Evolutionary conservation across 768 basidiomycete species (phyloP), one percentile per base, ranked within the genome.

Genomic region (Crepidotus variabilis): DNA sequence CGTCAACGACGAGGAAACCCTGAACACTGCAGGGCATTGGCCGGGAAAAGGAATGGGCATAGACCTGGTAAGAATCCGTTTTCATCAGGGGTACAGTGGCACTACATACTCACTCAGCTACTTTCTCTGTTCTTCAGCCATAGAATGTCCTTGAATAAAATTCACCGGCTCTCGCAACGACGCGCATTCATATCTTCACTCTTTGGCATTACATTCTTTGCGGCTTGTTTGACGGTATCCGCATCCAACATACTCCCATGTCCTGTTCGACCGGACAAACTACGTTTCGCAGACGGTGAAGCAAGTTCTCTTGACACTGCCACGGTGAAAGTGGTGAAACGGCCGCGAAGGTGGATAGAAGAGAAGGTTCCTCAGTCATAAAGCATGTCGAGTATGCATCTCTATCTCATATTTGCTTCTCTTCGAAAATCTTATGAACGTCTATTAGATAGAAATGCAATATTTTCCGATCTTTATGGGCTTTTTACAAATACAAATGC

Each of bases 201-300:
- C 60, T 94, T 94, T 68, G 85, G 82, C 64, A 71, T 90, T 63
- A 93, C 91, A 2, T 91, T 90, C 70, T 72, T 90, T 68, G 88
- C 87, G 22, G 81, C 89, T 16, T 78, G 93, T 57, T 60, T 90
- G 59, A 92, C 91, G 52, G 91, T 94, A 16, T 87, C 87, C 11
- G 88, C 88, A 21, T 91, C 90, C 20, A 83, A 81, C 66, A 75
- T 92, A 39, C 74, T 93, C 32, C 90, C 91, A 52, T 93, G 92
- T 63, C 91, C 91, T 7, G 89, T 83, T n/a, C 81, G 83, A 52
- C 72, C 77, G 45, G 73, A 80, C 57, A 79, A 81, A 62, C 73
- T 64, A 54, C 81, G 86, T 23, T 85, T 81, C 60, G 76, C 84
- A 46, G 90, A 91, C 62, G 75, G 73, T 48, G 77, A 76, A 23